A percentile compares a stretch with the other conserved stretches of the same genome.
phyloP scores from a whole-genome alignment of 768 basidiomycete species.

The Leucosporidium scottii region DNA sequence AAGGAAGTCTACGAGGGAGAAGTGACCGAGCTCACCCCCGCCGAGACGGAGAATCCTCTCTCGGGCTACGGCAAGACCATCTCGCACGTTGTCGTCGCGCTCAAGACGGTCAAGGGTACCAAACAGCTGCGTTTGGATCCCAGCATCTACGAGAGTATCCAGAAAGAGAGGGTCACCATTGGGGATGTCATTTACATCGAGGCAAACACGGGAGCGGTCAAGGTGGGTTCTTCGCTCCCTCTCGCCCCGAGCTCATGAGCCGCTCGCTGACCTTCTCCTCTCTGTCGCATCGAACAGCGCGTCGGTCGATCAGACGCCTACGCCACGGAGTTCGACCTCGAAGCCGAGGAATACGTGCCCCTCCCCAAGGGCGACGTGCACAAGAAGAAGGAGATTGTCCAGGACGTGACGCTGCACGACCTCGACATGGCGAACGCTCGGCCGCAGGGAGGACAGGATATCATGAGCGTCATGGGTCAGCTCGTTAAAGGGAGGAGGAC shows the following conservation, averaged over 20 bases:
- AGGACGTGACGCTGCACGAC: conserved; percentile 90
- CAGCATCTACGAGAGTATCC: conserved; percentile 89
- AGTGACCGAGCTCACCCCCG: conserved; percentile 91
- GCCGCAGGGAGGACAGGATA: conserved; percentile 88
- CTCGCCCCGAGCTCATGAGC: too few species aligned
- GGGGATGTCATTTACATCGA: conserved; percentile 98
- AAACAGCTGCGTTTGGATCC: conserved; percentile 93
- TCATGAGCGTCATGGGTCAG: conserved; percentile 92
- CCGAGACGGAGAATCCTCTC: conserved; percentile 93
- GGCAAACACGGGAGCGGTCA: conserved; percentile 86
- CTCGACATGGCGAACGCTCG: conserved; percentile 93
- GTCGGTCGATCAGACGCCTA: conserved; percentile 97
- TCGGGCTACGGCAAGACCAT: conserved; percentile 98
- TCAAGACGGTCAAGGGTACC: conserved; percentile 89
- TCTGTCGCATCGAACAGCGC: conserved; percentile 49
- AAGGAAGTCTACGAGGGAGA: conserved; percentile 99
- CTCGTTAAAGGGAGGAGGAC: conserved; percentile 88
- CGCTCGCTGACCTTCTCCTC: not conserved
- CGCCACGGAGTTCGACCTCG: conserved; percentile 92
- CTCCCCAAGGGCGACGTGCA: conserved; percentile 94
- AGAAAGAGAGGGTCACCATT: conserved; percentile 92
- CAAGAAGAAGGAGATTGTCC: conserved; percentile 90
- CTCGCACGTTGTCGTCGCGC: conserved; percentile 90
- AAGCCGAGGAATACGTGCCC: conserved; percentile 97
- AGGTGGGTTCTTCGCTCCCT: conserved; percentile 49